A percentile compares a stretch with the other conserved stretches of the same genome.
Evolutionary conservation across 2,329 filamentous ascomycete genomes (phyloP).

Genomic region (Fusarium buharicum): DNA sequence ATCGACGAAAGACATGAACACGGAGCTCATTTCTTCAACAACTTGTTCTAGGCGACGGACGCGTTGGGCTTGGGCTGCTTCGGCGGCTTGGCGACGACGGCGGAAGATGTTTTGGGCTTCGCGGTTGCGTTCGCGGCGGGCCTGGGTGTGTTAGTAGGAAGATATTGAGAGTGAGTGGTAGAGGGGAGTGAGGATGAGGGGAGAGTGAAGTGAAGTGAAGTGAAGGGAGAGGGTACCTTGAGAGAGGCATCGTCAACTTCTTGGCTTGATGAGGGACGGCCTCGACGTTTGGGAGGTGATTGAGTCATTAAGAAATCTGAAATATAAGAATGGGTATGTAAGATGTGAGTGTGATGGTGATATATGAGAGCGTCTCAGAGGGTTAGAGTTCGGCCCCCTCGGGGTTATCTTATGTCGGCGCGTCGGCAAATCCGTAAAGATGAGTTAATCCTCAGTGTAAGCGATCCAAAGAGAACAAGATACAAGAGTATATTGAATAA

Average conservation of each 20-base stretch:
- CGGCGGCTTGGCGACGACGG: slow-evolving; percentile 44
- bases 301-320: slow-evolving; percentile 14
- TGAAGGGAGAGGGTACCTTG: slow-evolving; percentile 36
- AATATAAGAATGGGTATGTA: background rate
- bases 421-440: background rate
- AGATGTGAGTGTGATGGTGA: background rate
- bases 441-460: background rate
- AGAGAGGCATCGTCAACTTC: slow-evolving; percentile 42
- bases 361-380: background rate
- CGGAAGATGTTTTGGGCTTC: slow-evolving; percentile 47
- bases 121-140: slow-evolving; percentile 46
- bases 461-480: too few species aligned
- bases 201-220: too few species aligned
- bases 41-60: slow-evolving; percentile 44
- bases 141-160: slow-evolving; percentile 31
- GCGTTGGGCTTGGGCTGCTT: slow-evolving; percentile 42
- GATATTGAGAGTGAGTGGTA: background rate
- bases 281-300: slow-evolving; percentile 34
- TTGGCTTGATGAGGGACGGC: slow-evolving; percentile 35
- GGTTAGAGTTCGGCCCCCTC: background rate
- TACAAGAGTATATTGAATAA: background rate
- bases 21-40: slow-evolving; percentile 46
- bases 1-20: slow-evolving; percentile 45
- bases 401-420: too few species aligned
- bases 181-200: background rate